Evolutionary conservation across 2,329 filamentous ascomycete species (phyloP).

Genomic region (Calonectria multiphialidica): DNA sequence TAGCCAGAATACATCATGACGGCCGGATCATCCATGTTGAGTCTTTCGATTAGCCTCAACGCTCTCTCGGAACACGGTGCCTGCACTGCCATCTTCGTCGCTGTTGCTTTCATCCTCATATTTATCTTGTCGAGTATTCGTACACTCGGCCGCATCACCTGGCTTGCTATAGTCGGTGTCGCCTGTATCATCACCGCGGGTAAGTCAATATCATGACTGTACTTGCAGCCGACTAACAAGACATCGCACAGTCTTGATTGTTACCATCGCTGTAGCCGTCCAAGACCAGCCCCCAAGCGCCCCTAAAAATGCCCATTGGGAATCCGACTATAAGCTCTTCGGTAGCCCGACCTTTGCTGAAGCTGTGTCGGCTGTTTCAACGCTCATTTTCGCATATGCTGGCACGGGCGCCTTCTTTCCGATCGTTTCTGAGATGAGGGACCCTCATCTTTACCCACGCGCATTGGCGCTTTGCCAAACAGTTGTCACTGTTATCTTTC

Average conservation of each 20-base stretch:
- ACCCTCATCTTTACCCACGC: slow-evolving; percentile 40
- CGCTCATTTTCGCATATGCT: slow-evolving; percentile 50
- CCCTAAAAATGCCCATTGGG: slow-evolving; percentile 38
- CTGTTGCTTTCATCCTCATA: slow-evolving; percentile 41
- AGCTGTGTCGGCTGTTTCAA: slow-evolving; percentile 43
- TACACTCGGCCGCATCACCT: slow-evolving; percentile 41
- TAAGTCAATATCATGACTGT: slow-evolving; percentile 7
- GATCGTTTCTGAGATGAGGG: slow-evolving; percentile 46
- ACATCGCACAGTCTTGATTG: slow-evolving; percentile 28
- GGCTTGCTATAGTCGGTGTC: slow-evolving; percentile 45
- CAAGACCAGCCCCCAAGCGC: slow-evolving; percentile 45
- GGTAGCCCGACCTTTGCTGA: slow-evolving; percentile 42
- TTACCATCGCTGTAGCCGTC: slow-evolving; percentile 44
- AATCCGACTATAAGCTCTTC: slow-evolving; percentile 45
- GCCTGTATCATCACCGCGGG: slow-evolving; percentile 31
- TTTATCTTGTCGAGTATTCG: slow-evolving; percentile 45
- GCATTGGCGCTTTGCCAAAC: slow-evolving; percentile 39
- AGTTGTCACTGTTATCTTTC: slow-evolving; percentile 45
- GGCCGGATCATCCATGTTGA: slow-evolving; percentile 46
- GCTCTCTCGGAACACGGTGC: slow-evolving; percentile 49
- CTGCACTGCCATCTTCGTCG: slow-evolving; percentile 52
- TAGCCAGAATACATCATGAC: no score
- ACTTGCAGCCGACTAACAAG: no score
- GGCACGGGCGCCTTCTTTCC: slow-evolving; percentile 26
- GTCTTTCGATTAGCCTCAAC: slow-evolving; percentile 52